Evolutionary conservation across 106 monocot species (phyloP).

Genomic region (Dactylorhiza incarnata): DNA sequence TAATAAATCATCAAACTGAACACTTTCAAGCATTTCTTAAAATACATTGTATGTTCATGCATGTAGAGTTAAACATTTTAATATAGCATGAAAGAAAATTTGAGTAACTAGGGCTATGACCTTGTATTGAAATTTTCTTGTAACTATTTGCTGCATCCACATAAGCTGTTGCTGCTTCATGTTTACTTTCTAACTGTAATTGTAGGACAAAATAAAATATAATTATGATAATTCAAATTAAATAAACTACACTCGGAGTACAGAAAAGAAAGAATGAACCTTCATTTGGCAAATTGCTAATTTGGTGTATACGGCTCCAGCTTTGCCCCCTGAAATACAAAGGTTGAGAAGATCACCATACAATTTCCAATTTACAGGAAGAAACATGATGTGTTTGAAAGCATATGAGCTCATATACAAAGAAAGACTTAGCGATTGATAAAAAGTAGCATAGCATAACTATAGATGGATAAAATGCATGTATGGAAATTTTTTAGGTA

Average conservation of each 20-base stretch:
- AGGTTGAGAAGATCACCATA: neutral
- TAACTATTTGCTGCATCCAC: conserved; percentile 70
- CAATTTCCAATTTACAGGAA: neutral
- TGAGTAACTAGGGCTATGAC: conserved; percentile 11
- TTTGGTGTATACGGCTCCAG: conserved; percentile 54
- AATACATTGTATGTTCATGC: neutral
- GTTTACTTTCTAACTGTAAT: conserved; percentile 59
- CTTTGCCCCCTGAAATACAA: conserved; percentile 39
- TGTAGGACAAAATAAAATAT: neutral
- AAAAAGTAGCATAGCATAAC: too few species aligned
- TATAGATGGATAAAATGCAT: too few species aligned
- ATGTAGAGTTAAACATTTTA: neutral
- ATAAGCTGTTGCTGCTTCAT: conserved; percentile 65
- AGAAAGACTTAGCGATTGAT: too few species aligned
- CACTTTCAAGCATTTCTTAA: neutral
- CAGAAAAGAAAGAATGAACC: conserved; percentile 21
- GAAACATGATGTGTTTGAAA: too few species aligned
- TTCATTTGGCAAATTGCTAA: conserved; percentile 56
- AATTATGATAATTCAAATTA: neutral
- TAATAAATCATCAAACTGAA: neutral
- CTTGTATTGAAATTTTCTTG: conserved; percentile 55
- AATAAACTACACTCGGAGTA: neutral
- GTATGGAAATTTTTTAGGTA: too few species aligned
- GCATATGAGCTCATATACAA: too few species aligned
- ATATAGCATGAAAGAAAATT: neutral